Conservation (phyloP, 2,329 filamentous ascomycete genomes). For the Botrytis galanthina region DNA sequence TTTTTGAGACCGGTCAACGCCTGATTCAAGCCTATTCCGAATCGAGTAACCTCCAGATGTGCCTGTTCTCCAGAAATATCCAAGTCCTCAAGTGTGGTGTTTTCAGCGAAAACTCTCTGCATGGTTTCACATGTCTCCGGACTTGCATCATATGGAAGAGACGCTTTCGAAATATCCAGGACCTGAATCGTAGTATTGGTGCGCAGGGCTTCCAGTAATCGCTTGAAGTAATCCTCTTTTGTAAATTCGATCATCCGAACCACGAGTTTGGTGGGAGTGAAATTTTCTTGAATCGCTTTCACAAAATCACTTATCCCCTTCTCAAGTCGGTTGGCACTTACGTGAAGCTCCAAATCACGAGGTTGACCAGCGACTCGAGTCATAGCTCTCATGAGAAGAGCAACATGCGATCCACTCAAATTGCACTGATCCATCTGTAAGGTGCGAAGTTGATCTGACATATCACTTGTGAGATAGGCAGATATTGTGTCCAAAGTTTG, state of each 20-base stretch:
- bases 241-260: slow-evolving; percentile 64
- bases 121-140: slow-evolving; percentile 64
- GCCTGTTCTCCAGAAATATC: slow-evolving; percentile 72
- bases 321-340: slow-evolving; percentile 55
- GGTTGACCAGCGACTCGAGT: slow-evolving; percentile 47
- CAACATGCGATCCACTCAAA: slow-evolving; percentile 62
- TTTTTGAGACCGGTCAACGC: slow-evolving; percentile 62
- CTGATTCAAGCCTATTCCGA: slow-evolving; percentile 66
- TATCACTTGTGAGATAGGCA: slow-evolving; percentile 59
- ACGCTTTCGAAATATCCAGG: slow-evolving; percentile 68
- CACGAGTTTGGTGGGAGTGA: slow-evolving; percentile 61
- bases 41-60: slow-evolving; percentile 65
- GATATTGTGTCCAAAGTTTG: slow-evolving; percentile 64
- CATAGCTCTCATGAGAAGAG: slow-evolving; percentile 64
- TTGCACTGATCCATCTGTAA: slow-evolving; percentile 66
- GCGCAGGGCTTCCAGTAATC: slow-evolving; percentile 59
- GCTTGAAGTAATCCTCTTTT: slow-evolving; percentile 50
- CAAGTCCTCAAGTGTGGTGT: slow-evolving; percentile 62
- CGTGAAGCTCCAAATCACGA: slow-evolving; percentile 62
- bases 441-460: slow-evolving; percentile 58
- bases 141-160: slow-evolving; percentile 65
- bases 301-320: slow-evolving; percentile 51
- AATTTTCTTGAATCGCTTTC: slow-evolving; percentile 49
- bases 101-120: slow-evolving; percentile 63
- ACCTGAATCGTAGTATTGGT: slow-evolving; percentile 61